Evolutionary conservation across 108 stramenopile species (phyloP).

Genomic region (Stephanodiscus triporus): DNA sequence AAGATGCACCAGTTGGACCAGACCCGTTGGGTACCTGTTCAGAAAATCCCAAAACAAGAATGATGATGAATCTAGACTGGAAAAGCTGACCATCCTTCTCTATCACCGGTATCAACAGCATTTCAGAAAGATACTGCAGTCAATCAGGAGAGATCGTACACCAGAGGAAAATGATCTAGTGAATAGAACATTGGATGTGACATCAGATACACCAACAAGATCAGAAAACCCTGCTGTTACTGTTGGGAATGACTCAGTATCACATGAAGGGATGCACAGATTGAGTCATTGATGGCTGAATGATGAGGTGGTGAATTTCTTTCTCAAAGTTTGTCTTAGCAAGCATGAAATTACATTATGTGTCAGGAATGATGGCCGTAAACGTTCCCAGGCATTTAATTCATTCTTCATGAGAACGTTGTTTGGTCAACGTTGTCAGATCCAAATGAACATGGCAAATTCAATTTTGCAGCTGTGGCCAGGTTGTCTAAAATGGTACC

Average conservation of each 20-base stretch:
- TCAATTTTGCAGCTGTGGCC: constrained; percentile 89
- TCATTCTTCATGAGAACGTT: constrained; percentile 94
- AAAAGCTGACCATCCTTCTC: too few relatives aligned
- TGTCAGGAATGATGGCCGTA: constrained; percentile 52
- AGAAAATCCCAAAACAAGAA: too few relatives aligned
- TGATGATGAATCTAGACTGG: too few relatives aligned
- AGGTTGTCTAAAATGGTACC: constrained; percentile 90
- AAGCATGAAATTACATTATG: constrained; percentile 81
- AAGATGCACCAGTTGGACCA: too few relatives aligned
- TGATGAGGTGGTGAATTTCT: constrained; percentile 97
- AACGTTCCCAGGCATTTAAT: constrained; percentile 88
- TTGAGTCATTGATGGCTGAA: constrained; percentile 89
- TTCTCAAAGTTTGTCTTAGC: constrained; percentile 74
- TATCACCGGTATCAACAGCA: too few relatives aligned
- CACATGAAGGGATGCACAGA: constrained; percentile 59
- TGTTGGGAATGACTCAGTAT: constrained; percentile 57
- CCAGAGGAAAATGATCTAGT: too few relatives aligned
- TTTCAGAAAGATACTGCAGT: too few relatives aligned
- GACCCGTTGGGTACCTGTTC: too few relatives aligned
- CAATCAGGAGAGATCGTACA: too few relatives aligned
- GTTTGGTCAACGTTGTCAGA: constrained; percentile 64
- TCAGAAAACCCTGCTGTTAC: too few relatives aligned
- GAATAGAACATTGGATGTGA: too few relatives aligned
- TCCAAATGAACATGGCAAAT: constrained; percentile 56
- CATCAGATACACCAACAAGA: too few relatives aligned